phyloP scores from a whole-genome alignment of 805 yeast species.

The Torulaspora franciscae region DNA sequence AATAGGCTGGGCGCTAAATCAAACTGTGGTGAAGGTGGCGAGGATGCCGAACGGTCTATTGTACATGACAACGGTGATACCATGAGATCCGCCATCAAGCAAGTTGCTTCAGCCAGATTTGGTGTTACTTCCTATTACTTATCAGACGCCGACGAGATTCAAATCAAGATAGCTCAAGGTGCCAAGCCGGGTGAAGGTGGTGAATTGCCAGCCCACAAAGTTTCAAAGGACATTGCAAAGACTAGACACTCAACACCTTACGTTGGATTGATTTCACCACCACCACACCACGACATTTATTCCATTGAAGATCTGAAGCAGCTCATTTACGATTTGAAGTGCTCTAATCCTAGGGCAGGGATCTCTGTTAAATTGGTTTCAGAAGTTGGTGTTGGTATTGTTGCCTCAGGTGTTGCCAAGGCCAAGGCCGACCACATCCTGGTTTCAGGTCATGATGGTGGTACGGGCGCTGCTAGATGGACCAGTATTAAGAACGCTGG shows the following conservation, averaged over 20 bases:
- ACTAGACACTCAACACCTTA: conserved; percentile 96
- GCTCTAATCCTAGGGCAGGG: conserved; percentile 95
- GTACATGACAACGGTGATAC: conserved; percentile 87
- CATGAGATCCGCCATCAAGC: conserved; percentile 98
- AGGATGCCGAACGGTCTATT: conserved; percentile 84
- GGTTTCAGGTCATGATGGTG: conserved; percentile 98
- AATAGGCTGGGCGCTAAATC: conserved; percentile 96
- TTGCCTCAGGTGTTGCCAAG: conserved; percentile 98
- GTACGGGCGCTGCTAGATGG: conserved; percentile 99
- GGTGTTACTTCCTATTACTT: conserved; percentile 95
- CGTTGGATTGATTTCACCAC: conserved; percentile 95
- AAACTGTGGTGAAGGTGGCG: conserved; percentile 99
- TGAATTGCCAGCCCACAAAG: conserved; percentile 94
- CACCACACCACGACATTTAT: conserved; percentile 98
- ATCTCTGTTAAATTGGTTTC: conserved; percentile 95
- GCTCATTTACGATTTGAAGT: conserved; percentile 90
- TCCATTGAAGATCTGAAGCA: conserved; percentile 97
- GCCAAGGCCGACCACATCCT: conserved; percentile 97
- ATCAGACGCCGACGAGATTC: conserved; percentile 95
- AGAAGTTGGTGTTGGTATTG: conserved; percentile 98
- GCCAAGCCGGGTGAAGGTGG: conserved; percentile 99
- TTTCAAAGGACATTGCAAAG: conserved; percentile 79
- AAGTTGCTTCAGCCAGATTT: conserved; percentile 95
- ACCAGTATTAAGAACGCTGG: conserved; percentile 97
- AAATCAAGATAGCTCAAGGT: conserved; percentile 98